Base-by-base conservation (phyloP, 2,329 filamentous ascomycete species). In the Geosmithia putterillii region DNA sequence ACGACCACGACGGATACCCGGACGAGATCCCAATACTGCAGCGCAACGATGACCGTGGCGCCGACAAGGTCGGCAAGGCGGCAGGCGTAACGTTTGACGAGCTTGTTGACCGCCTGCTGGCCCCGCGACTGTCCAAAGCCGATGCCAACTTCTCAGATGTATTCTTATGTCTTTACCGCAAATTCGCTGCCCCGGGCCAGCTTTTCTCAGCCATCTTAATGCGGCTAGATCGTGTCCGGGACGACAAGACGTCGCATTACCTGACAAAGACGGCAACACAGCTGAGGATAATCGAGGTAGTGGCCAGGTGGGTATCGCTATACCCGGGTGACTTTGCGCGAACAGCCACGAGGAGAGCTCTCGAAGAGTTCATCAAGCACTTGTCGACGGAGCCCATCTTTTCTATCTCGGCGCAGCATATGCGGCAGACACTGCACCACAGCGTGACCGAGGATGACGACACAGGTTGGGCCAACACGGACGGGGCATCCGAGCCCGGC, bases 281-380 rank as follows among this genome's bases (percentile, higher is more conserved):
- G 57, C 71, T 95, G 44, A 79, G 89, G 42, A 84, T 90, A 47
- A 80, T 95, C 35, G 81, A 85, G 51, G 79, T 92, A 7, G 68
- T 96, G 46, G 86, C 87, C 5, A 85, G 86, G 58, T 98, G 92
- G 92, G 82, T 94, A 2, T 80, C 82, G 15, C 70, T 81, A 38
- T 96, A 96, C 60, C 89, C 92, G 0, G 90, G 88, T 15, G 92
- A 98, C 60, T 95, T 96, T 67, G 88, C 88, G 1, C 80, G 83
- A 48, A 74, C 82, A 2, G 73, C 73, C 19, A 94, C 87, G 2
- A 79, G 81, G 50, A 77, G 74, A 49, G 78, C 76, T 25, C 67
- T 95, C 35, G 76, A 82, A 41, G 79, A 79, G 20, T 92, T 98
- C 54, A 81, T 94, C 32, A 64, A 69, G 17, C 74, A 81, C 36